Base-by-base conservation (phyloP, 2,329 filamentous ascomycete genomes). In the Dothideomycetes sp. region DNA sequence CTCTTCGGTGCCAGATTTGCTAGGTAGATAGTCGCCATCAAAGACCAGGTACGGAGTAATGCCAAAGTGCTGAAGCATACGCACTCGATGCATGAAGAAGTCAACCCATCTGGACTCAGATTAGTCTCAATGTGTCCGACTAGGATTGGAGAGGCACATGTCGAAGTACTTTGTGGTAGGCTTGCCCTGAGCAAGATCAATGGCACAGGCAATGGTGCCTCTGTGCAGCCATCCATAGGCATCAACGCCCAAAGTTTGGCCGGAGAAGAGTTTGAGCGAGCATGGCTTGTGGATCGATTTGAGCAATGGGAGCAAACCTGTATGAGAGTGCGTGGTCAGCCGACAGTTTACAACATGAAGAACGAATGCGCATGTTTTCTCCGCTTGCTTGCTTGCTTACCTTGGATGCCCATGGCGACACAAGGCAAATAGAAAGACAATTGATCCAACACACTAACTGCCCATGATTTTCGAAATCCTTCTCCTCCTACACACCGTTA, bases 171-270 rank as follows among this genome's bases (percentile, higher is more conserved):
- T 93, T 40, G 76, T 80, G 1, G 88, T 96, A 11, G 86, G 87
- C 59, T 85, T 91, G 53, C 78, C 86, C 53, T 89, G 74, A 24
- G 87, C 91, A 47, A 98, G 74, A 54, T 96, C 91, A 54, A 91
- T 78, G 48, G 89, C 86, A 67, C 89, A 96, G 35, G 84, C 76
- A 49, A 93, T 80, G 33, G 87, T 87, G 40, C 88, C 93, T 51
- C 91, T 82, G 63, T 98, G 91, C 41, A 98, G 78, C 91, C 93
- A 98, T 59, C 89, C 91, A 71, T 98, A 98, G 43, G 84, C 89
- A 62, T 98, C 91, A 24, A 98, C 80, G n/a, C 84, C 93, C 33
- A 98, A 74, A 1, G 83, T 94, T 63, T 94, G 80, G 37, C 89
- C 91, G 10, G 75, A 68, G 61, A 84, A 95, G 8, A 15, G 15